Evolutionary conservation across 257 asterid species (phyloP), one percentile per base, ranked within the genome.

Genomic region (Echium plantagineum): DNA sequence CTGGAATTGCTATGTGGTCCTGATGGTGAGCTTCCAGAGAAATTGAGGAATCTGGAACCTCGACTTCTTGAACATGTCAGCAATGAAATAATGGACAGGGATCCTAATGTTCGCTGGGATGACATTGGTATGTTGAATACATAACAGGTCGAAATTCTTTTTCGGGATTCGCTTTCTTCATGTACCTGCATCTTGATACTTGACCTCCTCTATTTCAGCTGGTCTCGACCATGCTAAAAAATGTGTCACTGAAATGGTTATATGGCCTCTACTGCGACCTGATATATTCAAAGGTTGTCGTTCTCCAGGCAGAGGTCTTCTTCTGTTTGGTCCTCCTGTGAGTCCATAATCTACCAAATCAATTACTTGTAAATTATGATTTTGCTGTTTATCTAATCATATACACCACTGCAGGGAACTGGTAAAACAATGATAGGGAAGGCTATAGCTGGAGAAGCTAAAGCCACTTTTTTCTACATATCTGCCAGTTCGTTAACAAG

Each of bases 381-480:
- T 52, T 65, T 10, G 35, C 63, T 51, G 31, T 71, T 73, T 60
- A 76, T 67, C 59, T 59, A 48, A 57, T 24, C 66, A 72, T 62
- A 63, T 69, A 59, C 64, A 68, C 57, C 74, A 74, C 67, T 61
- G 30, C 48, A 93, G 98, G 98, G 98, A 74, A 93, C 98, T 64
- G 98, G 98, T 70, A 89, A 93, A 77, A 91, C 98, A 63, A 91
- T 91, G 98, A 89, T 93, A 62, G 98, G 98, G 66, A 93, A 93
- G 81, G 98, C 98, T 71, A 93, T 93, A 68, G 98, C 98, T 70
- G 97, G 98, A 68, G 98, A 93, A 76, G 97, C 98, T 61, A 88
- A 89, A 76, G 98, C 98, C 58, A 93, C 98, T 61, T 89, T 93
- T 78, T 93, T 93, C 79, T 93, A 93, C 78, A 93, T 93, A 71